phyloP scores from a whole-genome alignment of 1,139 yeast species.

The Candida sanyaensis region DNA sequence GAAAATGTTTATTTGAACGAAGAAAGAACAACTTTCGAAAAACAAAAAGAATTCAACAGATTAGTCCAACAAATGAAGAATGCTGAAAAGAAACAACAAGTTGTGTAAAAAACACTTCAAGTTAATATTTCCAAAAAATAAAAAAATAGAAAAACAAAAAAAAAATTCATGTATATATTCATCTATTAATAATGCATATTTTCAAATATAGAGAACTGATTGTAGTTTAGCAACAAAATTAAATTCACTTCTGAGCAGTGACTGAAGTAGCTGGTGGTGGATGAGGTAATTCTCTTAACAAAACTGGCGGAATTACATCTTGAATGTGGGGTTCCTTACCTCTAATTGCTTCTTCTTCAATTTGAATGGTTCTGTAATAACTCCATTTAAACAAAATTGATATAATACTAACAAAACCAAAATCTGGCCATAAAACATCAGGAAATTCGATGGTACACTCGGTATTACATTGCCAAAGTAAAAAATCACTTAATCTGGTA shows the following conservation, averaged over 20 bases:
- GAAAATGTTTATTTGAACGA: conserved; percentile 54
- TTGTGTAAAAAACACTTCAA: neutral
- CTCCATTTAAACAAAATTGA: conserved; percentile 44
- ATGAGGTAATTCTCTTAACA: conserved; percentile 33
- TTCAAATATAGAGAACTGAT: neutral
- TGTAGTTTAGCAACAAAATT: neutral
- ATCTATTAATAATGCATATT: neutral
- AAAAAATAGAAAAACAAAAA: neutral
- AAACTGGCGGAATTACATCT: conserved; percentile 14
- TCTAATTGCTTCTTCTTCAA: conserved; percentile 29
- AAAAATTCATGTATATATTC: conserved; percentile 1
- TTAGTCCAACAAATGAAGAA: conserved; percentile 36
- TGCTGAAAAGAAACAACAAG: conserved; percentile 5
- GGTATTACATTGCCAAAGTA: conserved; percentile 58
- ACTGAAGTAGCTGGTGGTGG: conserved; percentile 54
- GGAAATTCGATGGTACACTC: conserved; percentile 52
- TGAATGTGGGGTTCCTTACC: conserved; percentile 19
- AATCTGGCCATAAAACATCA: conserved; percentile 57
- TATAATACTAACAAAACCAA: conserved; percentile 39
- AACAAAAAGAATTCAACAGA: conserved; percentile 28
- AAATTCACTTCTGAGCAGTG: conserved; percentile 16
- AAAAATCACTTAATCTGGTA: conserved; percentile 55
- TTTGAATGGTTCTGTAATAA: conserved; percentile 44
- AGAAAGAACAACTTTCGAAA: conserved; percentile 33
- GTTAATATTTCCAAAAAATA: no score